These are phyloP conservation scores for Pseudogymnoascus sp. DNA, from an alignment of 2,329 filamentous ascomycete genomes.

Conservation along the genomic window DNA sequence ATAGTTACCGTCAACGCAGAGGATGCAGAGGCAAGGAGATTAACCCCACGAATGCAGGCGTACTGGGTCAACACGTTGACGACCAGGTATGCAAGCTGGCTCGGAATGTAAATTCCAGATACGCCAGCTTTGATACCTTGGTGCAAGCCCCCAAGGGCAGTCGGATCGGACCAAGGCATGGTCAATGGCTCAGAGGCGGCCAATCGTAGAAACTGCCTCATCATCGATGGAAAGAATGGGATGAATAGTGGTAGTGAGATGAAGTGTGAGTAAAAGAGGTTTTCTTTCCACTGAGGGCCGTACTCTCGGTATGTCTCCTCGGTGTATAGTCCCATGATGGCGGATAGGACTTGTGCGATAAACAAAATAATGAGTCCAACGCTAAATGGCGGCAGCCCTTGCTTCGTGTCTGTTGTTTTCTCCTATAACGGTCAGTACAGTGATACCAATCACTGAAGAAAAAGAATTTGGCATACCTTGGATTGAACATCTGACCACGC, in stretches of 20 bases:
- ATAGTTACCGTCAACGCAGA: constrained; percentile 94
- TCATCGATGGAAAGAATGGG: constrained; percentile 60
- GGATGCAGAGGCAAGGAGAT: constrained; percentile 79
- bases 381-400: constrained; percentile 43
- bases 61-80: constrained; percentile 87
- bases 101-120: constrained; percentile 45
- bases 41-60: constrained; percentile 90
- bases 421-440: constrained; percentile 6
- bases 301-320: constrained; percentile 82
- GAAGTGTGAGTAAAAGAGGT: constrained; percentile 84
- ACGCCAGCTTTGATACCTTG: constrained; percentile 33
- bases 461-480: constrained; percentile 51
- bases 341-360: constrained; percentile 79
- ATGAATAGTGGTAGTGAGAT: constrained; percentile 70
- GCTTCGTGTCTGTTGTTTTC: constrained; percentile 16
- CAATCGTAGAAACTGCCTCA: constrained; percentile 55
- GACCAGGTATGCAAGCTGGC: constrained; percentile 61
- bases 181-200: constrained; percentile 54
- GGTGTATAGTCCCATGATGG: constrained; percentile 91
- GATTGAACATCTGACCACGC: constrained; percentile 82
- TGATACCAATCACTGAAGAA: constrained; percentile 7
- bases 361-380: constrained; percentile 77
- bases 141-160: constrained; percentile 26
- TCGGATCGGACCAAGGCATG: constrained; percentile 30
- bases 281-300: constrained; percentile 88